A percentile compares a stretch with the other conserved stretches of the same genome.
These are phyloP conservation scores for Limnomonas spitsbergensis DNA, from an alignment of 139 green algal species.

Conservation along the genomic window DNA sequence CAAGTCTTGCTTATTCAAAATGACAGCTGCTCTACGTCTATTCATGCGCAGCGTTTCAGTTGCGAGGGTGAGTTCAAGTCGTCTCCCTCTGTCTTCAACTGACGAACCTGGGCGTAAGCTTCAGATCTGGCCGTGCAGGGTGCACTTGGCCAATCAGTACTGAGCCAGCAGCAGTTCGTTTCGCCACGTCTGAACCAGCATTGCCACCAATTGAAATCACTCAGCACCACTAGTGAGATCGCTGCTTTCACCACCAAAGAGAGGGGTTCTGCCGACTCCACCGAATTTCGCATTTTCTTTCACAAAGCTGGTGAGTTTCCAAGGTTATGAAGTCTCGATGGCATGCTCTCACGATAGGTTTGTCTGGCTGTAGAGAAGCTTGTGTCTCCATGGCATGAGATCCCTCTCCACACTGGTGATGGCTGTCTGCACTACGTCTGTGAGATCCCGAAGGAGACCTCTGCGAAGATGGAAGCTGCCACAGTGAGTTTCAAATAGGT, in stretches of 20 bases:
- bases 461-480: slow-evolving; percentile 97
- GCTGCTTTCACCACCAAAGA: slow-evolving; percentile 11
- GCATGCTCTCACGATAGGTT: too few relatives aligned
- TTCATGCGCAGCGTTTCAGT: not conserved
- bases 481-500: slow-evolving; percentile 65
- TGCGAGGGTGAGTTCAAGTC: slow-evolving; percentile 1
- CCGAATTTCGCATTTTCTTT: slow-evolving; percentile 70
- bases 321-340: too few relatives aligned
- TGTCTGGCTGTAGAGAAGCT: slow-evolving; percentile 30
- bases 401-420: slow-evolving; percentile 84
- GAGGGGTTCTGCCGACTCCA: slow-evolving; percentile 3
- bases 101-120: too few relatives aligned
- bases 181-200: not conserved
- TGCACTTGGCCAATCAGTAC: too few relatives aligned
- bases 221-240: not conserved
- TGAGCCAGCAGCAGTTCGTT: too few relatives aligned
- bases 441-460: slow-evolving; percentile 98
- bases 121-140: too few relatives aligned
- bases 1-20: too few relatives aligned
- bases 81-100: too few relatives aligned
- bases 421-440: slow-evolving; percentile 92
- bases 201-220: not conserved
- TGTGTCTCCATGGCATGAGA: slow-evolving; percentile 95
- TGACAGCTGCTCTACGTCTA: not conserved
- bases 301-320: slow-evolving; percentile 60